These are phyloP conservation scores for Brassica nigra DNA, from an alignment of 345 rosid species.

Conservation along the genomic window DNA sequence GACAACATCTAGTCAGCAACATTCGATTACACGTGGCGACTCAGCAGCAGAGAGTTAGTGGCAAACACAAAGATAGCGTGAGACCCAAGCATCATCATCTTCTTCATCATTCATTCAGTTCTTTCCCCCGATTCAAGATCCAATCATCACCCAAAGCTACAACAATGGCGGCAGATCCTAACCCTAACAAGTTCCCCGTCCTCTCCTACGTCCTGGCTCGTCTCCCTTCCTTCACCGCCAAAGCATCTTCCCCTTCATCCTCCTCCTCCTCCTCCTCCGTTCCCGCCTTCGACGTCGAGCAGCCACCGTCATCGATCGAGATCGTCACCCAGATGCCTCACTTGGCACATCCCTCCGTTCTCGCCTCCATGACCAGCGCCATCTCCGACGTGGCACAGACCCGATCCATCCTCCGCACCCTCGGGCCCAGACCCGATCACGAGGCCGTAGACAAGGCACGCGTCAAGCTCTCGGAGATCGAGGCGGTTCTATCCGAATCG, in stretches of 20 bases:
- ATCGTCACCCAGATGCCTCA: slow-evolving; percentile 65
- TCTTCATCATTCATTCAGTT: background rate
- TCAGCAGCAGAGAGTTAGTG: background rate
- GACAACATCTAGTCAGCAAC: background rate
- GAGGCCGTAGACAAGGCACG: slow-evolving; percentile 80
- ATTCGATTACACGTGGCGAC: background rate
- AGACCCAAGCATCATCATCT: background rate
- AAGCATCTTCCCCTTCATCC: slow-evolving; percentile 44
- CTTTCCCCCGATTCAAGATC: slow-evolving; percentile 24
- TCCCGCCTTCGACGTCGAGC: slow-evolving; percentile 43
- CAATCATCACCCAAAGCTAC: slow-evolving; percentile 3
- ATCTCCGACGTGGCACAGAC: slow-evolving; percentile 79
- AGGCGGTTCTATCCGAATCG: slow-evolving; percentile 52
- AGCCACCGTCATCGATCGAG: slow-evolving; percentile 33
- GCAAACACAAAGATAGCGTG: background rate
- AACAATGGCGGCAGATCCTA: slow-evolving; percentile 57
- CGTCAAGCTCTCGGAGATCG: slow-evolving; percentile 61
- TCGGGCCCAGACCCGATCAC: slow-evolving; percentile 94
- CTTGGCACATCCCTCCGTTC: slow-evolving; percentile 57
- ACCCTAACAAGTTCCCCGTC: slow-evolving; percentile 73
- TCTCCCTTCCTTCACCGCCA: slow-evolving; percentile 64
- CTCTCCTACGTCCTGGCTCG: slow-evolving; percentile 89
- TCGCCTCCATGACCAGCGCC: slow-evolving; percentile 74
- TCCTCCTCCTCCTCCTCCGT: slow-evolving; percentile 13
- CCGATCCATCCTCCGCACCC: slow-evolving; percentile 74